These are phyloP conservation scores for Lactarius psammicola DNA, from an alignment of 768 basidiomycete genomes.

Conservation along the genomic window DNA sequence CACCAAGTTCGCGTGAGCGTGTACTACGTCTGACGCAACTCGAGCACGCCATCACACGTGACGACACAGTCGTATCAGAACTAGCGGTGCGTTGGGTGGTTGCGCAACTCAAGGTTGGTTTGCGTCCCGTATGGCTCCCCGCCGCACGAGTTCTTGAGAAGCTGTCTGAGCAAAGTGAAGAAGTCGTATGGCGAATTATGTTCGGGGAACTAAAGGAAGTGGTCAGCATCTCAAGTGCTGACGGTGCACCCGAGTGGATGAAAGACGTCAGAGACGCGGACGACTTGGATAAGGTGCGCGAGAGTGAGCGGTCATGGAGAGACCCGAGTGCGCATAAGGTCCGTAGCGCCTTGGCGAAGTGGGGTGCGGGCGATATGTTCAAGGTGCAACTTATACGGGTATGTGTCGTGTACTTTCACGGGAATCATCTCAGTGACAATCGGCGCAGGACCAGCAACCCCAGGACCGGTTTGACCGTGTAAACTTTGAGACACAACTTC, in stretches of 20 bases:
- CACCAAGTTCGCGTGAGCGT: conserved; percentile 81
- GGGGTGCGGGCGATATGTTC: conserved; percentile 42
- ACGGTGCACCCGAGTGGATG: conserved; percentile 34
- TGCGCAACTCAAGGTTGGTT: conserved; percentile 92
- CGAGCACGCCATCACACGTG: conserved; percentile 55
- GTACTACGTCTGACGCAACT: conserved; percentile 75
- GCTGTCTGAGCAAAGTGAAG: conserved; percentile 55
- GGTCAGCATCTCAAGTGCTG: conserved; percentile 28
- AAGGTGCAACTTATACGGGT: conserved; percentile 39
- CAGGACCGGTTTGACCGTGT: conserved; percentile 64
- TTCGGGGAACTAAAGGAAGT: conserved; percentile 56
- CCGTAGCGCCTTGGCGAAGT: conserved; percentile 47
- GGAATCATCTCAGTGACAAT: background rate
- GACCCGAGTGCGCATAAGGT: conserved; percentile 70
- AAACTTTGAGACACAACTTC: conserved; percentile 80
- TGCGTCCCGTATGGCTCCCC: conserved; percentile 87
- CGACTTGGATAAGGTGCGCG: conserved; percentile 43
- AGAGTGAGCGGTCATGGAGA: conserved; percentile 74
- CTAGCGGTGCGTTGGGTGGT: conserved; percentile 65
- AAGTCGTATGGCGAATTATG: conserved; percentile 68
- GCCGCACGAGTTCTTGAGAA: conserved; percentile 63
- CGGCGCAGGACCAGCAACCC: conserved; percentile 40
- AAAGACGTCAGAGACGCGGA: conserved; percentile 28
- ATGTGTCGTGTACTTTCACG: conserved; percentile 15
- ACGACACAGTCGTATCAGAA: conserved; percentile 57